Evolutionary conservation across 371 early-diverging fungal genomes (phyloP), one percentile per base, ranked within the genome.

Genomic region (Mucor piriformis): DNA sequence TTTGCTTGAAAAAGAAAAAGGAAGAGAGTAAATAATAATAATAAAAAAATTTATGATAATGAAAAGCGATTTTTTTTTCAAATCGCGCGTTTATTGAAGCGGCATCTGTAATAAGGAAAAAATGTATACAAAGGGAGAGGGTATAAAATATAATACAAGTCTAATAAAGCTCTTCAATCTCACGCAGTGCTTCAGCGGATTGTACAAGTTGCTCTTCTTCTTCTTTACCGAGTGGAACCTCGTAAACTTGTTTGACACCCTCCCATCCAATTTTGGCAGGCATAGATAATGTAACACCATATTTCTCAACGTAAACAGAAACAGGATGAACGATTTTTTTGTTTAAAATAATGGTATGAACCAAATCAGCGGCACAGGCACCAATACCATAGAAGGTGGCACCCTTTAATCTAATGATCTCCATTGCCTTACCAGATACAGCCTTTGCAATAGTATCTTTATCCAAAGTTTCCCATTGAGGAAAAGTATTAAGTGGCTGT

Each of bases 361-460:
- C 85, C 15, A 95, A 60, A 8, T 79, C 77, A 0, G 93, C 86
- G 1, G 87, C 89, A 47, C 90, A 90, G 6, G 91, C 90, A 47
- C 90, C 95, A 59, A 95, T 92, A 34, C 95, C 95, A 61, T 86
- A 95, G 68, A 91, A 88, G 0, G 95, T 93, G 3, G 92, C 86
- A 12, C 95, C 95, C 70, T 95, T 95, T 44, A 88, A 73, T 8
- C 89, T 82, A 58, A 95, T 95, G 57, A 95, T 95, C 32, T 83
- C 85, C 65, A 91, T 91, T 5, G 95, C 95, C 66, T 92, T 92
- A 59, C 76, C 81, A 25, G 79, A 72, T 15, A 92, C 84, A 16
- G 73, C 64, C 23, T 82, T 65, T 16, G 81, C 79, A n/a, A 90
- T 64, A 11, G 67, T 55, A 7, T 82, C 77, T 54, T 66, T 69